Base-by-base conservation (phyloP, 1,139 yeast species). In the Lodderomyces beijingensis region DNA sequence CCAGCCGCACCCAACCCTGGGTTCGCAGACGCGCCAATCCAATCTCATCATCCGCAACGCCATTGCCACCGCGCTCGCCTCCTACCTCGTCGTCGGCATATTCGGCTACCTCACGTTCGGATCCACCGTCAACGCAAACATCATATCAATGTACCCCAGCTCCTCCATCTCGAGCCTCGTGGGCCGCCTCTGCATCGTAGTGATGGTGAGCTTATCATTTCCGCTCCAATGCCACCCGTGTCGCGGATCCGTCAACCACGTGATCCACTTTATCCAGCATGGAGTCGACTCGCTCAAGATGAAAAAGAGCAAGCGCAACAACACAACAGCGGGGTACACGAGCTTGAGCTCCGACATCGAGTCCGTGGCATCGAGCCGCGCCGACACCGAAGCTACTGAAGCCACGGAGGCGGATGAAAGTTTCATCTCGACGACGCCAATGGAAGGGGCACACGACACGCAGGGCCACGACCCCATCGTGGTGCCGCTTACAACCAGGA, bases 101-200 rank as follows among this genome's bases (percentile, higher is more conserved):
- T 54, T 80, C 9, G 98, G 98, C 1, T 91, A 91, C 57, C 63
- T 87, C 41, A 81, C 95, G 1, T 91, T 85, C 59, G 98, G 98
- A 10, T 67, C 76, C 46, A 58, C 70, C 9, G 85, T 88, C 14
- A 59, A 70, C 29, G 84, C 86, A 25, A 81, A 82, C 46, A 78
- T 82, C 41, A 76, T 82, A 41, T 77, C 79, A 30, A 71, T 81
- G 72, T 82, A 82, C 50, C 81, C 88, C 1, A 70, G 70, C 28
- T 53, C 59, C 42, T 70, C 82, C 0, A 44, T 68, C 1, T 65
- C 78, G 13, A 75, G 86, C 5, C 74, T 84, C 5, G 60, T 82
- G 34, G 89, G 89, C 2, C 66, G 88, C 50, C 62, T 79, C 18
- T 81, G 87, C 28, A 81, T 82, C 37, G 86, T 79, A 5, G 57